These are phyloP conservation scores for Clavariopsis aquatica DNA, from an alignment of 495 filamentous ascomycete species.

Conservation along the genomic window DNA sequence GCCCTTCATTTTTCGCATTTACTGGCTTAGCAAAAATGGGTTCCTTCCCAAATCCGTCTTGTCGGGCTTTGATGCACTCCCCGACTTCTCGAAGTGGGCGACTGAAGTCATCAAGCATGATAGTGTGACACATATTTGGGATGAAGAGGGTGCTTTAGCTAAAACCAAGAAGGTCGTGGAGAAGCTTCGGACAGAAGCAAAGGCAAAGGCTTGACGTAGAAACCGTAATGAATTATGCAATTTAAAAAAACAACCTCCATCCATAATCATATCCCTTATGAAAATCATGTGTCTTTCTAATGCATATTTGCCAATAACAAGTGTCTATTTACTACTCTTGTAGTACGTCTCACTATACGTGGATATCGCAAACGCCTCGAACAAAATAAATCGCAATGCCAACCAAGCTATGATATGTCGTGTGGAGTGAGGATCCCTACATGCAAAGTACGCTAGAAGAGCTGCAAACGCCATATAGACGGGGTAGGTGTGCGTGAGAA, in stretches of 20 bases:
- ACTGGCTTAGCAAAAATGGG: slow-evolving; percentile 53
- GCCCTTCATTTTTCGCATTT: slow-evolving; percentile 65
- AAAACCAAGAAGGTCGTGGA: slow-evolving; percentile 38
- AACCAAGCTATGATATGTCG: background rate
- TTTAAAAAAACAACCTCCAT: background rate
- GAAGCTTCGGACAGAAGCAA: slow-evolving; percentile 39
- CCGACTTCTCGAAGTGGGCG: slow-evolving; percentile 69
- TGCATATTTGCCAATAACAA: background rate
- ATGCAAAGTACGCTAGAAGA: slow-evolving; percentile 13
- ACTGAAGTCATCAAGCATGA: slow-evolving; percentile 61
- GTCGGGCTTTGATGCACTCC: slow-evolving; percentile 55
- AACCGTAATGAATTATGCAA: background rate
- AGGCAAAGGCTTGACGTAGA: slow-evolving; percentile 40
- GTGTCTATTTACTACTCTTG: background rate
- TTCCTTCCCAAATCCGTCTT: slow-evolving; percentile 53
- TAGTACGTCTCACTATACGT: slow-evolving; percentile 1
- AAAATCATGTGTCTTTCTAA: background rate
- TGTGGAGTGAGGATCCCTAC: slow-evolving; percentile 10
- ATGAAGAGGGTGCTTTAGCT: slow-evolving; percentile 47
- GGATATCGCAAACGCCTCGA: slow-evolving; percentile 30
- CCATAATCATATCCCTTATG: background rate
- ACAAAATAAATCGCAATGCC: background rate
- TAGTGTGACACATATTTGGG: slow-evolving; percentile 67
- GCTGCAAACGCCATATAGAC: background rate
- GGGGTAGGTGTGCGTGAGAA: background rate